Evolutionary conservation across 495 filamentous ascomycete species (phyloP).

Genomic region (Neurospora sp.): DNA sequence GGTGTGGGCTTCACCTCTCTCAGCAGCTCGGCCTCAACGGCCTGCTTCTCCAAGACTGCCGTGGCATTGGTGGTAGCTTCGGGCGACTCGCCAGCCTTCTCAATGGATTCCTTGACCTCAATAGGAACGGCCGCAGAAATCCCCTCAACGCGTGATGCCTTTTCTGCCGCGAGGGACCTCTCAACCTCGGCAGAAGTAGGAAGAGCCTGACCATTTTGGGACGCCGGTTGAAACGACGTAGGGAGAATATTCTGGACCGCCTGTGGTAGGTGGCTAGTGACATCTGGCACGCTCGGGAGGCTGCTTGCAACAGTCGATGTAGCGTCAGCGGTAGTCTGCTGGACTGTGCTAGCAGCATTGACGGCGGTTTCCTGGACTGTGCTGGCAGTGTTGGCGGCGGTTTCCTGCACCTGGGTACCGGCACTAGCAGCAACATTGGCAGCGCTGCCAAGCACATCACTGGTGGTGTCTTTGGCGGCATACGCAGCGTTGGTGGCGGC

Average conservation of each 20-base stretch:
- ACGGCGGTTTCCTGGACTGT: slow-evolving; percentile 4
- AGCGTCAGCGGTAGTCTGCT: slow-evolving; percentile 14
- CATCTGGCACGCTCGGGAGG: slow-evolving; percentile 7
- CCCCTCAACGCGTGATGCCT: slow-evolving; percentile 20
- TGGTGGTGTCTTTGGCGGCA: slow-evolving; percentile 1
- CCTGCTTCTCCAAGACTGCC: slow-evolving; percentile 69
- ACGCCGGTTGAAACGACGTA: slow-evolving; percentile 9
- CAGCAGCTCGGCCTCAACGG: slow-evolving; percentile 58
- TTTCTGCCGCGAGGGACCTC: slow-evolving; percentile 2
- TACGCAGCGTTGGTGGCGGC: slow-evolving; percentile 1
- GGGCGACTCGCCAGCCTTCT: slow-evolving; percentile 50
- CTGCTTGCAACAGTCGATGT: background rate
- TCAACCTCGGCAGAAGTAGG: background rate
- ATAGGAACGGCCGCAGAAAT: slow-evolving; percentile 51
- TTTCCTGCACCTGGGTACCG: slow-evolving; percentile 5
- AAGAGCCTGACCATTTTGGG: background rate
- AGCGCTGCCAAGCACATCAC: slow-evolving; percentile 3
- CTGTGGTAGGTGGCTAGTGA: slow-evolving; percentile 23
- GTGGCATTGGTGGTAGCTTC: slow-evolving; percentile 61
- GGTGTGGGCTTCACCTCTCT: slow-evolving; percentile 24
- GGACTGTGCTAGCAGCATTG: slow-evolving; percentile 1
- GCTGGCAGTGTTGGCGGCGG: slow-evolving; percentile 6
- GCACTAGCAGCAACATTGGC: slow-evolving; percentile 4
- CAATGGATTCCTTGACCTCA: slow-evolving; percentile 63
- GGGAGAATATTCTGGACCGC: slow-evolving; percentile 26